Base-by-base conservation (phyloP, 179 eudicot species). In the Silene vulgaris region DNA sequence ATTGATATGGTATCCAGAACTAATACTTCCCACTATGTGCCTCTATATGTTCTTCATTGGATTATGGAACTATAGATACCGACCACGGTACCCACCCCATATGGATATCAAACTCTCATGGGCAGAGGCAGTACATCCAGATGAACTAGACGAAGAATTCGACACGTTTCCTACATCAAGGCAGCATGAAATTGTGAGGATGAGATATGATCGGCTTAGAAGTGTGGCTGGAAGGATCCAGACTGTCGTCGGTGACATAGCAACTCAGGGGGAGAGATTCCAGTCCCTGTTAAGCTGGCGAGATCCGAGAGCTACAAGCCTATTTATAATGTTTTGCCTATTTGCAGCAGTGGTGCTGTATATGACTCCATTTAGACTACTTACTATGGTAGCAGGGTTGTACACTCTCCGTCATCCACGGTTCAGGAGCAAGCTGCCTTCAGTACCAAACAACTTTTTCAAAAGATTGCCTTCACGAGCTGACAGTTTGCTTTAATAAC, bases 121-220 rank as follows among this genome's bases (percentile, higher is more conserved):
- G 85, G 85, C 82, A 21, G 85, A 82, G 71, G 85, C 82, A 52
- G 77, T 82, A 61, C 82, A 82, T 72, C 85, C 85, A 12, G 85
- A 82, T 76, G 85, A 82, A 57, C 75, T 82, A 29, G 85, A 82
- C 21, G 85, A 82, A 75, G 85, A 82, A 73, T 82, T 82, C 40
- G 85, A 82, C 71, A 82, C 85, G 20, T 82, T 82, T 79, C 82
- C 85, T 52, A 82, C 85, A n/a, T 82, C 85, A 69, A 75, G 85
- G 75, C 80, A 79, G 59, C 82, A 82, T 37, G 85, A 82, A 61
- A 76, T 79, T 0, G 78, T 82, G 65, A 79, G 85, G 57, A 82
- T 82, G 85, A 74, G 85, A 77, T 79, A 82, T 76, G 85, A 82
- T 74, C 79, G 85, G 72, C 75, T 82, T 50, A 59, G 85, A 72